Evolutionary conservation across 352 stramenopile species (phyloP).

Genomic region (Pythium rhizo-oryzae): DNA sequence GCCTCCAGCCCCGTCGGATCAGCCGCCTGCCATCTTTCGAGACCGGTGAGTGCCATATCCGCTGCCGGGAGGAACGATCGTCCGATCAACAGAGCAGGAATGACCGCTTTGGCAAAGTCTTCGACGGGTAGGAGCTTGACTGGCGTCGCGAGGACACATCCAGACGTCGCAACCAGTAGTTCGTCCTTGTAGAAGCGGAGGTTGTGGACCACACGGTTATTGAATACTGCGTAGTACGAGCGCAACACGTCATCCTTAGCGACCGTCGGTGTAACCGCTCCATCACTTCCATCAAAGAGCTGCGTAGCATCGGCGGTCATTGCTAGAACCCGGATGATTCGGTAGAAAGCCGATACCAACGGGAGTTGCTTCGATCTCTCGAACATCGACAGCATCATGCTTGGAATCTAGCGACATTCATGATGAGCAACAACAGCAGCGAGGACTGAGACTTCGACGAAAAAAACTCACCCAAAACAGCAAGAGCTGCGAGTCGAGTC

Average conservation of each 20-base stretch:
- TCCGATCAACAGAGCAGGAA: constrained; percentile 60
- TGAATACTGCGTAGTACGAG: constrained; percentile 48
- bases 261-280: too few relatives aligned
- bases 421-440: not conserved
- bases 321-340: constrained; percentile 28
- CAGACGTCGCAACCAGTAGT: constrained; percentile 56
- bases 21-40: constrained; percentile 59
- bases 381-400: constrained; percentile 27
- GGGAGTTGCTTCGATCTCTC: constrained; percentile 27
- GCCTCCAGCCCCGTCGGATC: constrained; percentile 33
- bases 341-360: constrained; percentile 38
- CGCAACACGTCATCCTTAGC: constrained; percentile 11
- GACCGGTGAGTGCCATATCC: constrained; percentile 48
- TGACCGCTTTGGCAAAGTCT: constrained; percentile 38
- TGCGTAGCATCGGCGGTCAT: not conserved
- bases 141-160: constrained; percentile 65
- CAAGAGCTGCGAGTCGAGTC: constrained; percentile 31
- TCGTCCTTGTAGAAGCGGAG: constrained; percentile 81
- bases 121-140: constrained; percentile 38
- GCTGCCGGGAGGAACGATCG: constrained; percentile 65
- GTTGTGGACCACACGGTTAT: constrained; percentile 45
- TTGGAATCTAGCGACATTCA: constrained; percentile 18
- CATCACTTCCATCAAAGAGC: constrained; percentile 14
- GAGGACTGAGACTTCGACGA: not conserved
- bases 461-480: constrained; percentile 50